Evolutionary conservation across 2,329 filamentous ascomycete species (phyloP).

Genomic region (Ceratocystis huliohia): DNA sequence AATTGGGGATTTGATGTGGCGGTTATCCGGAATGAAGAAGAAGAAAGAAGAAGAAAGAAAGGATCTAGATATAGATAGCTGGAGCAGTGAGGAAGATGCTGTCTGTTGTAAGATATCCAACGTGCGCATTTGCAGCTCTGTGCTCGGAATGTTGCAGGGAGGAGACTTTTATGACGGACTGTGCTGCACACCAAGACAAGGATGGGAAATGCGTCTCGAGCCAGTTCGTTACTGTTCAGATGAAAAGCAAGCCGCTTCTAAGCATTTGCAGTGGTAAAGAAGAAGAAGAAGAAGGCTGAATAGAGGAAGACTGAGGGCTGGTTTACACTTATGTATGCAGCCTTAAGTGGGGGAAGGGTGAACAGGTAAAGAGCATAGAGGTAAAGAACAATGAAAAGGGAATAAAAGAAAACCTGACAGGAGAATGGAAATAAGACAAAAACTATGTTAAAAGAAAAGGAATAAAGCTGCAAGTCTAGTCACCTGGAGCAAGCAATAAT

Average conservation of each 20-base stretch:
- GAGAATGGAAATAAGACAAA: not conserved
- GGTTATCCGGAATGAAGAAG: not conserved
- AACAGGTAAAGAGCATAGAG: not conserved
- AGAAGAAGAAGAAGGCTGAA: not conserved
- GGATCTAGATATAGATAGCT: not conserved
- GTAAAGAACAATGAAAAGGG: not conserved
- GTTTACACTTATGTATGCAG: conserved; percentile 5
- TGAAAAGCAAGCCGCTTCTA: not conserved
- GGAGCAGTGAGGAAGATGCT: not conserved
- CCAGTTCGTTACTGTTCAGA: not conserved
- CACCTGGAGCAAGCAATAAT: not conserved
- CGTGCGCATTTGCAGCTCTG: not conserved
- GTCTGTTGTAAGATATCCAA: not conserved
- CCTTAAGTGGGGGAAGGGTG: not conserved
- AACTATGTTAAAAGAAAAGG: not conserved
- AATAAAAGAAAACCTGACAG: not conserved
- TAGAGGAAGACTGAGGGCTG: not conserved
- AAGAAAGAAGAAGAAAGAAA: not conserved
- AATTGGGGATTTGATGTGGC: no score
- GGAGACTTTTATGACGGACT: not conserved
- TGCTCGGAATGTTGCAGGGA: not conserved
- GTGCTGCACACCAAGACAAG: not conserved
- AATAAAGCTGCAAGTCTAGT: not conserved
- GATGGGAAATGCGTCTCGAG: not conserved
- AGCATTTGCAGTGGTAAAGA: not conserved